phyloP scores from a whole-genome alignment of 306 rosid species.

The Coriaria nepalensis region DNA sequence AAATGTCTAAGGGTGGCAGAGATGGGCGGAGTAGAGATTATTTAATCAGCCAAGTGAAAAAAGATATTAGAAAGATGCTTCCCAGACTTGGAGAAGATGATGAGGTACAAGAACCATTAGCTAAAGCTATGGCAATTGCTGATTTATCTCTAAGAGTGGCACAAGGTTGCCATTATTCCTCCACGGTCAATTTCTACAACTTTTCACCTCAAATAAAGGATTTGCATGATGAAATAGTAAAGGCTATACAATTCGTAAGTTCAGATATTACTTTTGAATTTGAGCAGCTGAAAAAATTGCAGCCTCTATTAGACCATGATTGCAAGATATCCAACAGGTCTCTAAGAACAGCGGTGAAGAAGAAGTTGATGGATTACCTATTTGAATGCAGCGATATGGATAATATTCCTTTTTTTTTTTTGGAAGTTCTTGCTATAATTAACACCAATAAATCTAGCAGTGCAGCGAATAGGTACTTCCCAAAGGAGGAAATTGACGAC shows the following conservation, averaged over 20 bases:
- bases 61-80: constrained; percentile 35
- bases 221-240: constrained; percentile 53
- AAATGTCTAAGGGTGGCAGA: constrained; percentile 27
- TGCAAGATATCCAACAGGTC: constrained; percentile 29
- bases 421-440: constrained; percentile 33
- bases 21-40: constrained; percentile 30
- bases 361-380: constrained; percentile 50
- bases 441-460: constrained; percentile 26
- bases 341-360: constrained; percentile 33
- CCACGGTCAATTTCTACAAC: constrained; percentile 30
- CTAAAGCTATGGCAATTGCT: constrained; percentile 79
- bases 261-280: constrained; percentile 20
- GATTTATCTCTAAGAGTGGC: constrained; percentile 43
- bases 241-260: constrained; percentile 50
- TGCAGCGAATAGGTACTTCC: constrained; percentile 3
- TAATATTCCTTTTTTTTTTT: constrained; percentile 39
- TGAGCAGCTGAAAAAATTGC: constrained; percentile 33
- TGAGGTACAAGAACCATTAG: constrained; percentile 47
- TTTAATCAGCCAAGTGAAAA: constrained; percentile 29
- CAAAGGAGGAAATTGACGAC: constrained; percentile 35
- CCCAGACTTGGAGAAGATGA: constrained; percentile 29
- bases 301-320: constrained; percentile 46
- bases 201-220: constrained; percentile 46
- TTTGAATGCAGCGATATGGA: constrained; percentile 60
- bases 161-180: constrained; percentile 28